Conservation (phyloP, 169 alveolate genomes). For the Sarcocystis neurona region DNA sequence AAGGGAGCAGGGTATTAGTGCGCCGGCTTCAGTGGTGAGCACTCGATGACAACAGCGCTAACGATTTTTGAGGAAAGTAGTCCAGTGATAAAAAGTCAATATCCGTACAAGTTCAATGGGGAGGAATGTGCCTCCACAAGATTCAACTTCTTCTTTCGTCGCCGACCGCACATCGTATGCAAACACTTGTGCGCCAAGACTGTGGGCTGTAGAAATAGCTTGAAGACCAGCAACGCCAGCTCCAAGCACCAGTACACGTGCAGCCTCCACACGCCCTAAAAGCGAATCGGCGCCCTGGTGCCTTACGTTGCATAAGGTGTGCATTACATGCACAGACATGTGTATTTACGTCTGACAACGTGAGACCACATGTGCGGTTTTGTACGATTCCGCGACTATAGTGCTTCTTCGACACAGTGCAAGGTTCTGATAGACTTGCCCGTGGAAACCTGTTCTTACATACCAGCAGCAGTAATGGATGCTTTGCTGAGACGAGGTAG, state of each 20-base stretch:
- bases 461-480: constrained; percentile 90
- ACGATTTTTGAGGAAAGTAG: neutral
- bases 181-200: constrained; percentile 87
- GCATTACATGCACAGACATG: too few species aligned
- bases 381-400: too few species aligned
- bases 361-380: too few species aligned
- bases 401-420: too few species aligned
- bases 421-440: too few species aligned
- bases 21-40: too few species aligned
- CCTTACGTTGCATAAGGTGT: too few species aligned
- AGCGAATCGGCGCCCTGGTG: neutral
- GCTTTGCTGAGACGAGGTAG: constrained; percentile 88
- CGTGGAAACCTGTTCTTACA: neutral
- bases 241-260: constrained; percentile 92
- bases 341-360: too few species aligned
- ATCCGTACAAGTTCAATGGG: constrained; percentile 52
- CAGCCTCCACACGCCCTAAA: constrained; percentile 86
- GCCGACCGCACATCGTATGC: constrained; percentile 89
- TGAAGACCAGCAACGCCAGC: constrained; percentile 97
- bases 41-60: neutral
- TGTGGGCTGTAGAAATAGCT: constrained; percentile 91
- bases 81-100: too few species aligned
- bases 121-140: constrained; percentile 78
- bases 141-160: constrained; percentile 87
- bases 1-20: too few species aligned